Base-by-base conservation (phyloP, 2,329 filamentous ascomycete species). In the Talaromyces funiculosus region DNA sequence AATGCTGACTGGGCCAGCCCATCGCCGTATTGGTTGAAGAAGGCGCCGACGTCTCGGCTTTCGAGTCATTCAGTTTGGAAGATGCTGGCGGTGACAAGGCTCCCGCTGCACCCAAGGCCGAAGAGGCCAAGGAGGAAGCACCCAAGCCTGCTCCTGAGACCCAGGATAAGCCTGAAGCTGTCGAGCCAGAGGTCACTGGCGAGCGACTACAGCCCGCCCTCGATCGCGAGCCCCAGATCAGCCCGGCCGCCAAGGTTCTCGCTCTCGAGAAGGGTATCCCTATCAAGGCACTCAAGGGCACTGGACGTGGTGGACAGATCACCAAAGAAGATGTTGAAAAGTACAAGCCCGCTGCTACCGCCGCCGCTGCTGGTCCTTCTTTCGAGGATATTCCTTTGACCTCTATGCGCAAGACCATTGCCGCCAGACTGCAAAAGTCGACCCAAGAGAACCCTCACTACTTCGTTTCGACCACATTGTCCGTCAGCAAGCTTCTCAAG, bases 341-440 rank as follows among this genome's bases (percentile, higher is more conserved):
- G 81, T 88, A 84, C 73, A 80, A 86, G 73, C 82, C 89, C 65
- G 77, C 76, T 61, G 74, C 78, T 59, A 67, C 81, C 45, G 72
- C 80, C 54, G 71, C 79, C 57, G 78, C 84, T 56, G 79, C 84
- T 62, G 85, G 81, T 51, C 83, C 90, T 63, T 79, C 84, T 62
- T 97, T 90, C 79, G 87, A 92, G 78, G 94, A 99, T 73, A 85
- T 85, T 64, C 90, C 92, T 65, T 85, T 92, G 68, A 89, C 84
- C 71, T 89, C 89, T 75, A 99, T 99, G 94, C 92, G 94, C 82
- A 97, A 97, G 86, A 92, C 90, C 67, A 99, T 99, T 76, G 94
- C 94, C 77, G 86, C 80, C 78, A 91, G 94, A 69, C 89, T 99
- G 62, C 87, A 88, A 72, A 84, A 96, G 81, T 97, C 93, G 45